These are phyloP conservation scores for Candida neerlandica DNA, from an alignment of 1,139 yeast species.

Conservation along the genomic window DNA sequence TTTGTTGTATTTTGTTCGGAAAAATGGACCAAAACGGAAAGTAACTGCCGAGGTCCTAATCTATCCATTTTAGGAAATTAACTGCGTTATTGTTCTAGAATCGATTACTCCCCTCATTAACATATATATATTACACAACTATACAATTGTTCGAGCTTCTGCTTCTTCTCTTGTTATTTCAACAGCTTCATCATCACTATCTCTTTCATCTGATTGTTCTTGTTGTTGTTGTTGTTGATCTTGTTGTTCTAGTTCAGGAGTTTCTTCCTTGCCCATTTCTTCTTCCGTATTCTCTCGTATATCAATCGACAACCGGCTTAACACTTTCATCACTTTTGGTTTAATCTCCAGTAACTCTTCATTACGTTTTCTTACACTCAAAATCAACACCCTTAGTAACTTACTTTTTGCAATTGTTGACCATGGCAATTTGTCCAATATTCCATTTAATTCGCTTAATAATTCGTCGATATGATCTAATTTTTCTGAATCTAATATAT, in stretches of 20 bases:
- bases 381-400: slow-evolving; percentile 34
- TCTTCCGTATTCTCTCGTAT: slow-evolving; percentile 19
- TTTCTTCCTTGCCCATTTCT: slow-evolving; percentile 15
- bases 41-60: no score
- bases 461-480: slow-evolving; percentile 12
- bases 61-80: no score
- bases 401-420: slow-evolving; percentile 34
- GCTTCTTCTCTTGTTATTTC: background rate
- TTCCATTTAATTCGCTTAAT: slow-evolving; percentile 23
- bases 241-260: slow-evolving; percentile 4
- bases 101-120: no score
- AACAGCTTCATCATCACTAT: background rate
- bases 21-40: no score
- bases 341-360: slow-evolving; percentile 20
- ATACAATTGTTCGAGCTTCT: background rate
- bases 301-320: slow-evolving; percentile 25
- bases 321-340: slow-evolving; percentile 22
- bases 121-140: background rate
- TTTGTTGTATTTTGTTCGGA: no score
- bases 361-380: slow-evolving; percentile 28
- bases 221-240: slow-evolving; percentile 10
- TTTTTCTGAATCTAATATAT: slow-evolving; percentile 19
- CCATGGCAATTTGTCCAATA: slow-evolving; percentile 28
- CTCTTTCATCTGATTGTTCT: slow-evolving; percentile 10
- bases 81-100: no score